Conservation (phyloP, 768 basidiomycete genomes). For the Tricholoma bakamatsutake region DNA sequence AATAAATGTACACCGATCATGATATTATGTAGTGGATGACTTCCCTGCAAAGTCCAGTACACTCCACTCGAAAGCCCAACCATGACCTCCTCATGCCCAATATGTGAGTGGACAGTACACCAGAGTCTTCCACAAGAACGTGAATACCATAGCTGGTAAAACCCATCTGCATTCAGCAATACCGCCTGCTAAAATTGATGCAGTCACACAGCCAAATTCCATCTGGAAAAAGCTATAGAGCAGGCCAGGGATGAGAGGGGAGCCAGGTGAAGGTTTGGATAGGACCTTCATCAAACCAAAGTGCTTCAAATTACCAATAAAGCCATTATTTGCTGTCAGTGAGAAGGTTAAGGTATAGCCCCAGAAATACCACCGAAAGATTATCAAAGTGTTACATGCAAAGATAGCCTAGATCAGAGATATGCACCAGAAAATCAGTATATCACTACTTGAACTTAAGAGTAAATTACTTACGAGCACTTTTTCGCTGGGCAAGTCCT, state of each 20-base stretch:
- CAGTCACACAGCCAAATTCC: slow-evolving; percentile 82
- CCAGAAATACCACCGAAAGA: slow-evolving; percentile 75
- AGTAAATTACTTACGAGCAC: slow-evolving; percentile 35
- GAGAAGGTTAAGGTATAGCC: slow-evolving; percentile 81
- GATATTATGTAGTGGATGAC: slow-evolving; percentile 6
- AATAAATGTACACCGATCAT: not conserved
- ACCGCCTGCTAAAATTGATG: slow-evolving; percentile 70
- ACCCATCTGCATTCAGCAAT: slow-evolving; percentile 85
- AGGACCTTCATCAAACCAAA: slow-evolving; percentile 74
- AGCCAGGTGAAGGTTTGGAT: slow-evolving; percentile 68
- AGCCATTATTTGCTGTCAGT: slow-evolving; percentile 64
- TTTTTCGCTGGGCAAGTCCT: slow-evolving; percentile 66
- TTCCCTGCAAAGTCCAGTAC: slow-evolving; percentile 83
- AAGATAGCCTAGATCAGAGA: slow-evolving; percentile 73
- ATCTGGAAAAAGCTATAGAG: slow-evolving; percentile 85
- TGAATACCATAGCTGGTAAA: slow-evolving; percentile 74
- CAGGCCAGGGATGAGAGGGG: slow-evolving; percentile 74
- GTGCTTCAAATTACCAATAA: slow-evolving; percentile 74
- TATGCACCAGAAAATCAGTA: slow-evolving; percentile 23
- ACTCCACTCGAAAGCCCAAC: slow-evolving; percentile 84
- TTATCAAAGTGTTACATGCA: slow-evolving; percentile 67
- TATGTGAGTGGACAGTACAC: slow-evolving; percentile 86
- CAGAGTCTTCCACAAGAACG: slow-evolving; percentile 80
- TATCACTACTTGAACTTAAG: not conserved
- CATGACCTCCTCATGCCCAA: slow-evolving; percentile 78